Evolutionary conservation across 306 rosid genomes (phyloP), one percentile per base, ranked within the genome.

Genomic region (Adenanthera pavonina): DNA sequence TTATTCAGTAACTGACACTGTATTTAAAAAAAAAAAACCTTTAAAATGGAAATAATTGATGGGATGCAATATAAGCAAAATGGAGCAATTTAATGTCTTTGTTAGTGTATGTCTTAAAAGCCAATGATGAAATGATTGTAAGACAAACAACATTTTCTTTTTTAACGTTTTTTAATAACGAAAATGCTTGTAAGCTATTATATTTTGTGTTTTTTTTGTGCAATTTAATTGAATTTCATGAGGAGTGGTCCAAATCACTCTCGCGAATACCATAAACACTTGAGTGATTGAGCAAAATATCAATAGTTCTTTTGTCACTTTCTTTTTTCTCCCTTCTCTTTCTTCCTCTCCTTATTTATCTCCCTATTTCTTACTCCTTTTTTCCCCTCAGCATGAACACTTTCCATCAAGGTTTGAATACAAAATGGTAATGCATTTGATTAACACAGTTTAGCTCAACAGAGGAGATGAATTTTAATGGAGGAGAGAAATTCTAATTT

Each of bases 1-100:
- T 44, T 60, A 56, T 19, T 40, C 30, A 47, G 47, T 36, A 65
- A 61, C 48, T 48, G 19, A 85, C 59, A 15, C 20, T 33, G 70
- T n/a, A 54, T 76, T 49, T 57, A 48, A 38, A 68, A 35, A 57
- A 57, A 0, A 10, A 46, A 69, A 70, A 64, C 46, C 60, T 60
- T n/a, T 36, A 20, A 36, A 59, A 46, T 57, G 51, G 5, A 44
- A 34, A 33, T 81, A 53, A 20, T 33, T 41, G 53, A 62, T 1
- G 48, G 49, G 48, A 47, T 30, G 6, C 41, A 79, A 20, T 69
- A 36, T 46, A 36, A 69, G 74, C 66, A 62, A 8, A 60, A 52
- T 15, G 34, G 48, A 73, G 47, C 12, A 77, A 41, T 40, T 11
- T 46, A 49, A 44, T 19, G 13, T 57, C 43, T 14, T 40, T 25